A percentile compares a stretch with the other conserved stretches of the same genome.
These are phyloP conservation scores for Leishmania amazonensis DNA, from an alignment of 208 protist species.

Conservation along the genomic window DNA sequence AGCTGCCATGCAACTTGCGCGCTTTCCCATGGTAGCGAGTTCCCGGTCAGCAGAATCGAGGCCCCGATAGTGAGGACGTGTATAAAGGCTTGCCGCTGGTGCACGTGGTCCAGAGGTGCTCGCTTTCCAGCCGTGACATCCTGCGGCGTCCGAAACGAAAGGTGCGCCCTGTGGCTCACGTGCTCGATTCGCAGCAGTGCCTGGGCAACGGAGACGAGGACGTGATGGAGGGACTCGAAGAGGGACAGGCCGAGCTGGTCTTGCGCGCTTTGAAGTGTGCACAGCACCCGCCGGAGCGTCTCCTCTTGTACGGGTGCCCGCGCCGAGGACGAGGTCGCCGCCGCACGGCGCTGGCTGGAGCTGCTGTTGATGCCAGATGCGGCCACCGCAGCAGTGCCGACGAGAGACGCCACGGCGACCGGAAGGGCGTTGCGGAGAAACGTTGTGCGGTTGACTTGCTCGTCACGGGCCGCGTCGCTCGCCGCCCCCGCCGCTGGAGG, in stretches of 20 bases:
- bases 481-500: constrained; percentile 16
- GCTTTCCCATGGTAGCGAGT: constrained; percentile 19
- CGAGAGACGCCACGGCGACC: constrained; percentile 2
- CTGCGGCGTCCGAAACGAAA: not conserved
- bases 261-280: constrained; percentile 23
- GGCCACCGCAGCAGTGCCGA: not conserved
- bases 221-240: constrained; percentile 31
- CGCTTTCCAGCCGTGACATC: not conserved
- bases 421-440: constrained; percentile 24
- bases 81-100: constrained; percentile 2
- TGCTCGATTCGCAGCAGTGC: constrained; percentile 28
- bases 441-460: not conserved
- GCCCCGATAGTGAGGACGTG: constrained; percentile 25
- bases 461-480: not conserved
- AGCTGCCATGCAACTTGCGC: constrained; percentile 29
- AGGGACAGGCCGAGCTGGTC: constrained; percentile 17
- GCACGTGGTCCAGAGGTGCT: not conserved
- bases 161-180: not conserved
- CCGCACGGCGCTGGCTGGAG: not conserved
- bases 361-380: not conserved
- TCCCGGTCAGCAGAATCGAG: constrained; percentile 26
- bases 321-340: not conserved
- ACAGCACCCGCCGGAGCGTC: constrained; percentile 11
- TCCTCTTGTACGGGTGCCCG: constrained; percentile 1
- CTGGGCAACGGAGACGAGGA: constrained; percentile 16